These are phyloP conservation scores for Gaeumannomyces sp. DNA, from an alignment of 2,329 filamentous ascomycete species.

Conservation along the genomic window DNA sequence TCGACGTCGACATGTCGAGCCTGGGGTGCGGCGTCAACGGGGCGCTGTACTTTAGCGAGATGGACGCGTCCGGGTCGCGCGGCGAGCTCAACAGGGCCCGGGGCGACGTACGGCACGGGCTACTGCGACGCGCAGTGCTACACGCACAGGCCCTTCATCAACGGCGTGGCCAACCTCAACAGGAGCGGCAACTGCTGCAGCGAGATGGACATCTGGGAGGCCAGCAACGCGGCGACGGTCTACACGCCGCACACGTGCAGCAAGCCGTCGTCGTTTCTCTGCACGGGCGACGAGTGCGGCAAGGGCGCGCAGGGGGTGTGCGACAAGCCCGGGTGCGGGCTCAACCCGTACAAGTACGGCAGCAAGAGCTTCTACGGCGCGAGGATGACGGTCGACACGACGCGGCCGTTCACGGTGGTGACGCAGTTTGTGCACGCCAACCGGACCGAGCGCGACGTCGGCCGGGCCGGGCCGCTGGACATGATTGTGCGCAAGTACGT, in stretches of 20 bases:
- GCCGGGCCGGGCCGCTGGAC: slow-evolving; percentile 24
- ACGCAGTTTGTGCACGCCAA: slow-evolving; percentile 37
- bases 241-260: slow-evolving; percentile 36
- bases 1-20: slow-evolving; percentile 57
- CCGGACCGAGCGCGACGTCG: slow-evolving; percentile 12
- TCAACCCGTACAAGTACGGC: slow-evolving; percentile 28
- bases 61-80: slow-evolving; percentile 53
- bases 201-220: slow-evolving; percentile 42
- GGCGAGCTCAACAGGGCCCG: slow-evolving; percentile 44
- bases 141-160: slow-evolving; percentile 26
- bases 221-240: slow-evolving; percentile 31
- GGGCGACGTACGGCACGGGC: slow-evolving; percentile 50
- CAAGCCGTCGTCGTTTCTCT: slow-evolving; percentile 28
- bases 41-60: slow-evolving; percentile 54
- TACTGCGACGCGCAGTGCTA: slow-evolving; percentile 51
- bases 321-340: slow-evolving; percentile 27
- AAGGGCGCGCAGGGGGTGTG: slow-evolving; percentile 20
- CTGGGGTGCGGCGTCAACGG: slow-evolving; percentile 60
- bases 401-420: slow-evolving; percentile 31
- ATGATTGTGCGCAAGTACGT: slow-evolving; percentile 43
- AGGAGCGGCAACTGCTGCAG: slow-evolving; percentile 35
- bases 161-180: slow-evolving; percentile 31
- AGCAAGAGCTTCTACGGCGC: slow-evolving; percentile 19
- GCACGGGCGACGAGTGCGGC: slow-evolving; percentile 24
- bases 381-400: slow-evolving; percentile 21